Evolutionary conservation across 192 early-diverging fungal species (phyloP), one percentile per base, ranked within the genome.

Genomic region (Entomortierella chlamydospora): DNA sequence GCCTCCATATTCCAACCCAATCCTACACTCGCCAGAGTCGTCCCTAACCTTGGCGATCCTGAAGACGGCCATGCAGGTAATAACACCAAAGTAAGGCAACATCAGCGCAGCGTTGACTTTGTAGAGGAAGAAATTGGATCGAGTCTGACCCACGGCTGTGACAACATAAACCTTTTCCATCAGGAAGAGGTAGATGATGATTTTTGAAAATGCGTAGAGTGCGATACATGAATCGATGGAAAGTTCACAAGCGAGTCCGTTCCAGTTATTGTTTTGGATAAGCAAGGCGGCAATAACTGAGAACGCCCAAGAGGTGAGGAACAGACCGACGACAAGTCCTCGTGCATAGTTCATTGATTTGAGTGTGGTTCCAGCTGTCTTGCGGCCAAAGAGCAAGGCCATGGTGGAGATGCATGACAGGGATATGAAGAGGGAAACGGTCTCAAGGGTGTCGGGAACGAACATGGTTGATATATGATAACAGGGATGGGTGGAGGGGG

Each of bases 181-280:
- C 59, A 85, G 68, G 58, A 82, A 85, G 4, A 85, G 57, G 52
- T 82, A 85, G n/a, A 85, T 68, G 4, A 82, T 52, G 23, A 85
- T 67, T 43, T 85, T 85, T 64, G 72, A 66, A 8, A 69, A 34
- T 5, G 81, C 81, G 58, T 85, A 77, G 18, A 85, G 57, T 29
- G 78, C 55, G 15, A 81, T 73, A 49, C 76, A 74, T 34, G 80
- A 81, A 25, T 72, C 68, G 47, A 77, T 70, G 4, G 72, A 73
- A 20, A 82, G 55, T 23, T 59, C 18, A 52, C 84, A 85, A 8
- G 84, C 82, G 20, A 81, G 63, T 2, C 61, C 23, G 58, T 85
- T 85, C 55, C 65, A 64, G 51, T 85, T 82, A 52, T 85, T 85
- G 29, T 81, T 85, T 57, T 82, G 82, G 37, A 74, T 72, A 15